These are phyloP conservation scores for Brassica nigra DNA, from an alignment of 345 rosid species.

Conservation along the genomic window DNA sequence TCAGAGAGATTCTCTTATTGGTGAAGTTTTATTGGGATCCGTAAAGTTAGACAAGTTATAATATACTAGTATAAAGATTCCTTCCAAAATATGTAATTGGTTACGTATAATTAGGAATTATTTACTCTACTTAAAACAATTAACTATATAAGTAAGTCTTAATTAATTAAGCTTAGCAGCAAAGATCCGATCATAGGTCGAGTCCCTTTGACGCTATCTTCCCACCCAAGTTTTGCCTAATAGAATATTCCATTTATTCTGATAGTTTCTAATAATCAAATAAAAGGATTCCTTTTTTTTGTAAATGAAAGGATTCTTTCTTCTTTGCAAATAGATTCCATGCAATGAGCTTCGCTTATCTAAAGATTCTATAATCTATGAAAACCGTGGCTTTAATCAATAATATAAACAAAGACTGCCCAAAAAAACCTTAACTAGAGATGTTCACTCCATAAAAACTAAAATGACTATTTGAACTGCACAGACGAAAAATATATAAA, in stretches of 20 bases:
- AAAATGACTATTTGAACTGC: background rate
- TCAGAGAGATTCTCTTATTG: conserved; percentile 39
- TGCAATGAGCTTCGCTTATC: conserved; percentile 6
- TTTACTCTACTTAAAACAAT: conserved; percentile 10
- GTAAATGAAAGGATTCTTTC: conserved; percentile 21
- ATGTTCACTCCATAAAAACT: background rate
- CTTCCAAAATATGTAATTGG: conserved; percentile 30
- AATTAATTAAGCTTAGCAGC: conserved; percentile 14
- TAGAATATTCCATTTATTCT: conserved; percentile 28
- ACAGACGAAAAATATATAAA: background rate
- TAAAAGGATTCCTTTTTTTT: conserved; percentile 18
- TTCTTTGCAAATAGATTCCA: conserved; percentile 34
- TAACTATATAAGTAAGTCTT: conserved; percentile 13
- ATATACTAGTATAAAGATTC: conserved; percentile 27
- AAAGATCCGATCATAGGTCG: conserved; percentile 41
- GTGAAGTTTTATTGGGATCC: conserved; percentile 25
- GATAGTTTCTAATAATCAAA: background rate
- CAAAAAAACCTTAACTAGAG: background rate
- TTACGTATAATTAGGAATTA: conserved; percentile 20
- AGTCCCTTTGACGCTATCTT: conserved; percentile 35
- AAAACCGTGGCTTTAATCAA: background rate
- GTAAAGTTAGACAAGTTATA: conserved; percentile 26
- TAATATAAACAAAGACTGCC: background rate
- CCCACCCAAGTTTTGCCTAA: conserved; percentile 20
- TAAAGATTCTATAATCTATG: conserved; percentile 17